Evolutionary conservation across 768 basidiomycete species (phyloP), one percentile per base, ranked within the genome.

Genomic region (Tylopilus subfusipes): DNA sequence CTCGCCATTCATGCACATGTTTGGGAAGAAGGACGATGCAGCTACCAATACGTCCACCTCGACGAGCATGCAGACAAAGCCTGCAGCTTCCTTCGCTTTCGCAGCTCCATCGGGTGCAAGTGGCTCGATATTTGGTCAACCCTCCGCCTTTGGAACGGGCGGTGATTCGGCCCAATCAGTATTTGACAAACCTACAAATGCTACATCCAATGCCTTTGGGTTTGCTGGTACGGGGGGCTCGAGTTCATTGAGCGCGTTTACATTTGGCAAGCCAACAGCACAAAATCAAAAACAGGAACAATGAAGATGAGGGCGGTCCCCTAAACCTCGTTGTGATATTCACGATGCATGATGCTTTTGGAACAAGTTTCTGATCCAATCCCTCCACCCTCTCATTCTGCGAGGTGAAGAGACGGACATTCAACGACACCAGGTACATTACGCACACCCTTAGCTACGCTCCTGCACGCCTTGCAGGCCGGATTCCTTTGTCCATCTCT

Each of bases 211-310:
- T 54, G 58, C 69, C 11, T 71, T 75, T 57, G 71, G 71, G 27
- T 75, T 75, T 53, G 13, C 14, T 55, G 68, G 69, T 42, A 39
- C 60, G 19, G 56, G 52, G n/a, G 29, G 31, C 24, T 30, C 66
- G 25, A 38, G 48, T 25, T 50, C 63, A 25, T 42, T 58, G 10
- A 40, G 30, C 51, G 27, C 65, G 10, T 62, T 68, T 19, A 38
- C 57, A 19, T 70, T 70, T 52, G 60, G 64, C 19, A 70, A 70
- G 34, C 49, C 70, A 31, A 42, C 58, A 29, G 44, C 64, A 25
- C 69, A 71, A 42, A 71, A 63, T 27, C 68, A 69, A 56, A 69
- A 69, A 54, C 67, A 68, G 59, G 69, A 73, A 53, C 71, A 75
- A 24, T 69, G 67, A 45, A 31, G 27, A 22, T 38, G 11, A 25